Conservation (phyloP, 2,329 filamentous ascomycete genomes). For the Fusarium sp. region DNA sequence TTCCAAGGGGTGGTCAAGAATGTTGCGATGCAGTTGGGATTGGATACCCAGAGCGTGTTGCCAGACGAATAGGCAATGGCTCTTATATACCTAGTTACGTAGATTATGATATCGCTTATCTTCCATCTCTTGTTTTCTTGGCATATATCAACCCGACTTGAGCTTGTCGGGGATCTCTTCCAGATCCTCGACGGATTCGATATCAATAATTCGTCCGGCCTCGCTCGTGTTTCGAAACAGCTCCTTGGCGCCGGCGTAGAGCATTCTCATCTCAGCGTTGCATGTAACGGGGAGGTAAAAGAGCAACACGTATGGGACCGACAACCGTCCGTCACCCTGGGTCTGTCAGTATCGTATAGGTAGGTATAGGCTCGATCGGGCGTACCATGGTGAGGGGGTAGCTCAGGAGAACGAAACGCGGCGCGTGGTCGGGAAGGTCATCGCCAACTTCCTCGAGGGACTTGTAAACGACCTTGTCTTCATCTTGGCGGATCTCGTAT, state of each 20-base stretch:
- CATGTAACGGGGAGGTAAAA: conserved; percentile 95
- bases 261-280: conserved; percentile 86
- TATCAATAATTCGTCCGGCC: conserved; percentile 86
- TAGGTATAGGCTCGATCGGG: conserved; percentile 6
- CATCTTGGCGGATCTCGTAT: conserved; percentile 85
- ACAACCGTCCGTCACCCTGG: conserved; percentile 80
- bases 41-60: conserved; percentile 64
- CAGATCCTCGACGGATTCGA: conserved; percentile 80
- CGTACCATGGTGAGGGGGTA: conserved; percentile 86
- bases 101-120: conserved; percentile 32
- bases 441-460: conserved; percentile 82
- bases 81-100: conserved; percentile 30
- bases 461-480: conserved; percentile 78
- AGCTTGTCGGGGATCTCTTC: conserved; percentile 78
- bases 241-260: conserved; percentile 96
- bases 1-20: conserved; percentile 80
- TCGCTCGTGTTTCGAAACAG: conserved; percentile 92
- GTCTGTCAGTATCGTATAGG: conserved; percentile 24
- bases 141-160: conserved; percentile 26
- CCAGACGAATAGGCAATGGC: conserved; percentile 45
- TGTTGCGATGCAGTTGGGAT: conserved; percentile 70
- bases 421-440: conserved; percentile 90
- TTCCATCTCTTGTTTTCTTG: conserved; percentile 42
- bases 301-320: conserved; percentile 91
- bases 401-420: conserved; percentile 87